Evolutionary conservation across 495 filamentous ascomycete species (phyloP), one percentile per base, ranked within the genome.

Genomic region (Aspergillus olivimuriae): DNA sequence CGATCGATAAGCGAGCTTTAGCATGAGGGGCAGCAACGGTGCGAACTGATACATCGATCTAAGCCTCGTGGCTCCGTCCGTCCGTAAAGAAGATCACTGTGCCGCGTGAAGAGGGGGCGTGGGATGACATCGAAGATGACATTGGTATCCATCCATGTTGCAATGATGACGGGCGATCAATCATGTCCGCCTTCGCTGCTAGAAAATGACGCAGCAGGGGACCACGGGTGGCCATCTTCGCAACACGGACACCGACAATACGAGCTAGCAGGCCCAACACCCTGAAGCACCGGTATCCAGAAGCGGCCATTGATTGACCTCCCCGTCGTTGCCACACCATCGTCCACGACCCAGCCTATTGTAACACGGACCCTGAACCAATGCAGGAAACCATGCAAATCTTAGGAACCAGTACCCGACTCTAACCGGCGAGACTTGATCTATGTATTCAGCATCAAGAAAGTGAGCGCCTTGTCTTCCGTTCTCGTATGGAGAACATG

Each of bases 1-100:
- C 37, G 22, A 43, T 44, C 44, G 34, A 48, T 50, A 50, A 38
- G 40, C 44, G 44, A 50, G 36, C 22, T 33, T 39, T 37, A 43
- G 38, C 41, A 48, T 43, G 34, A 40, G 41, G 38, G 28, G 24
- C 24, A 42, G 23, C 15, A 33, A 35, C 35, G 34, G 38, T 23
- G 19, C 19, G 36, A 36, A 18, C 34, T 4, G 15, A n/a, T n/a
- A n/a, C n/a, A n/a, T n/a, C n/a, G n/a, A 28, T 11, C 24, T 11
- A 28, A 11, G 24, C 24, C 24, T 28, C 24, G 11, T 28, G 6
- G 24, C 24, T 28, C 24, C 24, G 24, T 28, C 24, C 24, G 24
- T 28, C 24, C 24, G 24, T 28, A 28, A 11, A 28, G 24, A 28
- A 30, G 26, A 30, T n/a, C 26, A 30, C 7, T 7, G 26, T 30